A percentile compares a stretch with the other conserved stretches of the same genome.
These are phyloP conservation scores for Blumeria hordei DNA, from an alignment of 2,329 filamentous ascomycete species.

Conservation along the genomic window DNA sequence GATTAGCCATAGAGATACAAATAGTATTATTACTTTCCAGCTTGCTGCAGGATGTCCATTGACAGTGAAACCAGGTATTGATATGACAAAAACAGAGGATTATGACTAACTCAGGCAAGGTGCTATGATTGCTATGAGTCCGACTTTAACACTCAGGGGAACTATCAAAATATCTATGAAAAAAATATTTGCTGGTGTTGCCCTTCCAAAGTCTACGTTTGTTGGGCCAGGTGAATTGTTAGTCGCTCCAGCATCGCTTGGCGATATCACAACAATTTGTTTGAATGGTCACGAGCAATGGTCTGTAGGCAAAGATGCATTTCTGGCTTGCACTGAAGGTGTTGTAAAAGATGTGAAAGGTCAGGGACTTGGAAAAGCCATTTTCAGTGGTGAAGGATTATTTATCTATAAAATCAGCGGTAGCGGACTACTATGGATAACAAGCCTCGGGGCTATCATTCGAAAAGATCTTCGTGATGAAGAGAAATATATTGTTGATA, in stretches of 20 bases:
- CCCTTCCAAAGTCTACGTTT: conserved; percentile 55
- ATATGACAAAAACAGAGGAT: not conserved
- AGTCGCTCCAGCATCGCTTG: conserved; percentile 54
- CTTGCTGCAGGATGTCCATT: conserved; percentile 74
- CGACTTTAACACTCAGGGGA: conserved; percentile 64
- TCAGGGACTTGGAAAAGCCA: conserved; percentile 67
- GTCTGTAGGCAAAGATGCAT: conserved; percentile 71
- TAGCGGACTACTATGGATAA: conserved; percentile 63
- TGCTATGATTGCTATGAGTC: conserved; percentile 86
- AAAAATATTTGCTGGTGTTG: conserved; percentile 65
- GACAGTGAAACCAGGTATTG: conserved; percentile 45
- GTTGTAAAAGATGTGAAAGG: conserved; percentile 69
- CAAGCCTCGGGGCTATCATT: conserved; percentile 86
- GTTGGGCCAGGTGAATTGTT: conserved; percentile 81
- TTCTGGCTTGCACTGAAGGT: conserved; percentile 67
- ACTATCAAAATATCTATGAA: conserved; percentile 69
- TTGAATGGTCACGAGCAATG: conserved; percentile 50
- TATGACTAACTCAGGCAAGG: conserved; percentile 21
- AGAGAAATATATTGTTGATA: conserved; percentile 81
- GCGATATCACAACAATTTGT: conserved; percentile 64
- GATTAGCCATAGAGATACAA: conserved; percentile 77
- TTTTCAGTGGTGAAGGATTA: conserved; percentile 81
- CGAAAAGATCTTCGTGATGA: conserved; percentile 67
- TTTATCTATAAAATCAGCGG: conserved; percentile 77
- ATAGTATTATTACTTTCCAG: conserved; percentile 73